Evolutionary conservation across 2,329 filamentous ascomycete species (phyloP), one percentile per base, ranked within the genome.

Genomic region (Furcasterigmium sp.): DNA sequence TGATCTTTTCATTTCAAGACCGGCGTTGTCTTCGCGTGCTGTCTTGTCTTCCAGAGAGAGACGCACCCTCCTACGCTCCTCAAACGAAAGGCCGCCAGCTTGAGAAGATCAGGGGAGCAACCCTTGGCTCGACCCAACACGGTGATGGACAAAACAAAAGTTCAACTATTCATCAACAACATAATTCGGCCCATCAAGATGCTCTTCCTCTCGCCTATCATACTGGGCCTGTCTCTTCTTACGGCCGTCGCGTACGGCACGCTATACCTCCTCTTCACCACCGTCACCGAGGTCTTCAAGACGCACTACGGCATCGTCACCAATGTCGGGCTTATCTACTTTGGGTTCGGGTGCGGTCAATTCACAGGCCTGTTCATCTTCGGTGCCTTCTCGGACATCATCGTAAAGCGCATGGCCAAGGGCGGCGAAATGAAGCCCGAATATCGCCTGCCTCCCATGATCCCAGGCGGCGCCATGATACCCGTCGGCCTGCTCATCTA

Each of bases 101-200:
- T 82, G 2, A 67, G 66, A 4, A 68, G 67, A 43, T 65, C 73
- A 43, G 79, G 73, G 0, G 73, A 75, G 13, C 80, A 82, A 44
- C 46, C 49, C 0, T 49, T 60, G 11, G 56, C 84, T 3, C 78
- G 79, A 1, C 75, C 75, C 20, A 77, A 54, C 70, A 35, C 32
- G 4, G n/a, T 11, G 9, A 35, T 17, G n/a, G 32, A 35, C 15
- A 35, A 35, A 17, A 18, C 32, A 5, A 15, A 17, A 15, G n/a
- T 6, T 7, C 32, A 35, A 17, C n/a, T 35, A 10, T 10, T 35
- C n/a, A 57, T 55, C 28, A 61, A 64, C 9, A 62, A 69, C 28
- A 69, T 77, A 32, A 53, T 71, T 2, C 67, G 74, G 0, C 74
- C 75, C 0, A 61, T 68, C 38, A 69, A 70, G 45, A 63, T 77